Percentiles rank a stretch among this genome's conserved stretches.
Conservation (phyloP, 345 rosid genomes). For the Syzygium oleosum region DNA sequence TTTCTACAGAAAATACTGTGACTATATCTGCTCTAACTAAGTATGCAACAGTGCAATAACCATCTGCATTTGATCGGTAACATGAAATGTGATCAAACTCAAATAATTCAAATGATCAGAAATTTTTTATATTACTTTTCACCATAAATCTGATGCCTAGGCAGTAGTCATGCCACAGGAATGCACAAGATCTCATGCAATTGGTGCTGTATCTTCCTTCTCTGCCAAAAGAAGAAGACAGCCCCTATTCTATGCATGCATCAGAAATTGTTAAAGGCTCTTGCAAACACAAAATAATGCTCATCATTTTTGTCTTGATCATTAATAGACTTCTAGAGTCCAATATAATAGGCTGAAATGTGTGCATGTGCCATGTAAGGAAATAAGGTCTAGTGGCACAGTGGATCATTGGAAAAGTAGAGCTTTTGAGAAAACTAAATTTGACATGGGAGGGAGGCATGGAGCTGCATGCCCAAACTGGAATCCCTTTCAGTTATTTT, state of each 20-base stretch:
- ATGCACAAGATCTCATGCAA: neutral
- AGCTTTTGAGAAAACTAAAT: neutral
- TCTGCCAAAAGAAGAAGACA: neutral
- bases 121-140: neutral
- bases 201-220: neutral
- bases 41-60: neutral
- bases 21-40: neutral
- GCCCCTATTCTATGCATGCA: neutral
- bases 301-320: neutral
- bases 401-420: neutral
- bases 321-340: neutral
- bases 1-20: neutral
- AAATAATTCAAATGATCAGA: neutral
- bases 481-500: neutral
- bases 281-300: neutral
- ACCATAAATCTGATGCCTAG: neutral
- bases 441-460: neutral
- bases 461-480: neutral
- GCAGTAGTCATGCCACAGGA: neutral
- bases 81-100: neutral
- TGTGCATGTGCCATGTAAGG: neutral
- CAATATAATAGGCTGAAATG: neutral
- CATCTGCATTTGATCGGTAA: neutral
- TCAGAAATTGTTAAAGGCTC: neutral
- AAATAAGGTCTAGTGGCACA: neutral